Conservation (phyloP, 2,329 filamentous ascomycete species). For the Pezicula carpinea region DNA sequence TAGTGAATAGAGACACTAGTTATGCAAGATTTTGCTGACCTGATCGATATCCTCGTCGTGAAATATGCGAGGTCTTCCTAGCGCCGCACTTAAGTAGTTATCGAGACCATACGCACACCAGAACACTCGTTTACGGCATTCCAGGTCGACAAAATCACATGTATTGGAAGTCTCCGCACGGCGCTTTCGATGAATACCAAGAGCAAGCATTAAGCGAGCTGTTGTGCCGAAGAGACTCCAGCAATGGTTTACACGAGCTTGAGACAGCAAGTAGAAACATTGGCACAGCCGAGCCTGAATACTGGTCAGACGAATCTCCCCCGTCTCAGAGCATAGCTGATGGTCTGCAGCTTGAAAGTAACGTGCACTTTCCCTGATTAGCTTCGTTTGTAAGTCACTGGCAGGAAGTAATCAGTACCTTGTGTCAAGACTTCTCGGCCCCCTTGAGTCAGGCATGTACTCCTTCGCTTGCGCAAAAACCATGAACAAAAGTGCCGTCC, state of each 20-base stretch:
- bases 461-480: slow-evolving; percentile 45
- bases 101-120: slow-evolving; percentile 63
- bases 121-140: slow-evolving; percentile 52
- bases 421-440: slow-evolving; percentile 7
- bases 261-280: slow-evolving; percentile 30
- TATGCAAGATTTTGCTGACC: slow-evolving; percentile 6
- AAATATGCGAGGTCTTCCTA: slow-evolving; percentile 56
- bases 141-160: slow-evolving; percentile 35
- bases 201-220: slow-evolving; percentile 28
- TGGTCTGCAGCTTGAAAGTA: slow-evolving; percentile 26
- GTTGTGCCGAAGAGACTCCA: slow-evolving; percentile 31
- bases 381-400: neutral
- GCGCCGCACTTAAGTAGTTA: slow-evolving; percentile 57
- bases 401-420: slow-evolving; percentile 14
- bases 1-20: neutral
- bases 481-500: slow-evolving; percentile 39
- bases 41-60: slow-evolving; percentile 64
- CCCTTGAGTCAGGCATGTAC: slow-evolving; percentile 22
- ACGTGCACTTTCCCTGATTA: slow-evolving; percentile 17
- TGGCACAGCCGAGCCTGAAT: slow-evolving; percentile 36
- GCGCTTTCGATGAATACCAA: slow-evolving; percentile 27
- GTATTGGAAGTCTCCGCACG: slow-evolving; percentile 14
- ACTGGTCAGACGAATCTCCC: slow-evolving; percentile 28
- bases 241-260: slow-evolving; percentile 31
- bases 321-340: slow-evolving; percentile 29